Conservation (phyloP, 192 early-diverging fungal species). For the Rhizoclosmatium globosum region DNA sequence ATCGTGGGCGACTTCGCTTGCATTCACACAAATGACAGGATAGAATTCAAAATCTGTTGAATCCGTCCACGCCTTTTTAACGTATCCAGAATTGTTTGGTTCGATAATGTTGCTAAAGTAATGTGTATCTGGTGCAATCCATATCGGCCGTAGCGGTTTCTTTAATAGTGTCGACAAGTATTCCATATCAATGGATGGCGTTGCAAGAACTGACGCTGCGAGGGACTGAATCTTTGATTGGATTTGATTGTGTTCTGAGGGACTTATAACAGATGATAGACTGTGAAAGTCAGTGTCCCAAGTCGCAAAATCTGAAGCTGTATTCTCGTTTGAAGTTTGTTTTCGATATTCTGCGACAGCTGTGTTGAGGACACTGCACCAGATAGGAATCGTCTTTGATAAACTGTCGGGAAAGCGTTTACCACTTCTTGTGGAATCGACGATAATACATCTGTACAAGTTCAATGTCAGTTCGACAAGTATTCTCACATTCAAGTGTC, state of each 20-base stretch:
- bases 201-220: conserved; percentile 58
- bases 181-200: conserved; percentile 35
- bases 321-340: background rate
- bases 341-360: conserved; percentile 29
- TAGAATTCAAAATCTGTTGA: conserved; percentile 52
- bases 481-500: background rate
- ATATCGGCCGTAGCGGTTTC: conserved; percentile 84
- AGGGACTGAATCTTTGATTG: conserved; percentile 61
- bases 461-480: background rate
- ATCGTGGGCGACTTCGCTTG: conserved; percentile 67
- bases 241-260: conserved; percentile 80
- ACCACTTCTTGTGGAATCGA: conserved; percentile 87
- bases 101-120: conserved; percentile 37
- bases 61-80: background rate
- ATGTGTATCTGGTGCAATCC: conserved; percentile 75
- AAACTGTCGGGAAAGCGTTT: conserved; percentile 86
- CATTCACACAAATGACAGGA: conserved; percentile 83
- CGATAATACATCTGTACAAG: conserved; percentile 74
- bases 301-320: background rate
- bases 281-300: conserved; percentile 75
- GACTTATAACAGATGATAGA: conserved; percentile 65
- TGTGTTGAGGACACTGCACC: conserved; percentile 83
- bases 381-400: conserved; percentile 88
- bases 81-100: background rate
- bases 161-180: conserved; percentile 31